phyloP scores from a whole-genome alignment of 495 filamentous ascomycete species.

The Lasiosphaeria hispida region DNA sequence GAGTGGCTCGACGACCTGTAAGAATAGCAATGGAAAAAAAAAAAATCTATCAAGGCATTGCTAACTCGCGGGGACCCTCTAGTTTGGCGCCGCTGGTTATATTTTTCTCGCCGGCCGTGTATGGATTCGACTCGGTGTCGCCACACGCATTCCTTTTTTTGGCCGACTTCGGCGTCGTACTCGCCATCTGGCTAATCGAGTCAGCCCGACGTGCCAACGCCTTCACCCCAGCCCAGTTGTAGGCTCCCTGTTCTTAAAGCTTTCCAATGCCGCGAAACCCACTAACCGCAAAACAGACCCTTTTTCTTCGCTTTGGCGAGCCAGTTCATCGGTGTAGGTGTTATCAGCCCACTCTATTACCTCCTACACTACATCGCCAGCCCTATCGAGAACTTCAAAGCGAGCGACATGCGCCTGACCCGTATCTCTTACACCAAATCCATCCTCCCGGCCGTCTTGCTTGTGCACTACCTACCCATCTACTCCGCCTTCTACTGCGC shows the following conservation, averaged over 20 bases:
- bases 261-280: no score
- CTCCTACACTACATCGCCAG: background rate
- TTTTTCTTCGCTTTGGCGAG: background rate
- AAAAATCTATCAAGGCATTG: no score
- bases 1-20: background rate
- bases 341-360: background rate
- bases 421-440: background rate
- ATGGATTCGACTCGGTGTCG: background rate
- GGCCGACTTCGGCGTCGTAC: background rate
- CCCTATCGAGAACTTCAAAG: constrained; percentile 5
- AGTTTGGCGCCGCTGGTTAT: background rate
- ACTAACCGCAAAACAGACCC: no score
- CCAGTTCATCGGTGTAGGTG: constrained; percentile 1
- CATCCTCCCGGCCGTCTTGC: background rate
- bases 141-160: background rate
- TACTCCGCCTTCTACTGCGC: background rate
- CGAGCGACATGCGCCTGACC: constrained; percentile 5
- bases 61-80: no score
- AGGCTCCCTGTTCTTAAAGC: no score
- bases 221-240: background rate
- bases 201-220: background rate
- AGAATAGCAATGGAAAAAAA: no score
- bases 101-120: background rate
- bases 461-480: background rate
- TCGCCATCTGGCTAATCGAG: constrained; percentile 5